Evolutionary conservation across 2,329 filamentous ascomycete genomes (phyloP), one percentile per base, ranked within the genome.

Genomic region (Akanthomyces uredinophilus): DNA sequence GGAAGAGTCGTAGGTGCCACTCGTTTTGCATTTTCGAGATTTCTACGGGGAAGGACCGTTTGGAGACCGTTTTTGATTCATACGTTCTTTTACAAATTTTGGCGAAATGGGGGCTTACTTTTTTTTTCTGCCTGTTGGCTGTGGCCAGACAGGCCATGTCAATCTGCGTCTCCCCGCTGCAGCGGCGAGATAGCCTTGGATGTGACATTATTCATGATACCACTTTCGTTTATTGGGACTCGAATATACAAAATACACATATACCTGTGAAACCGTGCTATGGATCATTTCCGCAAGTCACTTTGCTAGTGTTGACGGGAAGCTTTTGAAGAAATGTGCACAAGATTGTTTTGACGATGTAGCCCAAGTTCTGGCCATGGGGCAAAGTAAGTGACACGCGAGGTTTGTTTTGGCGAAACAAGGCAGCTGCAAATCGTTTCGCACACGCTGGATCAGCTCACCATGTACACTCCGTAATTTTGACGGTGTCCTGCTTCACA

Each of bases 11-110:
- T 3, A 35, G 24, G 16, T 22, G 20, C 47, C 20, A 57, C 44
- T 35, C 46, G 7, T 67, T 27, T 27, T 43, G 50, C 16, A 54
- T 3, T 39, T 39, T 39, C n/a, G 5, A 49, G 37, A 27, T 65
- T 65, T 70, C 64, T 67, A 22, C 7, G 72, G 71, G 66, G 71
- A 72, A 20, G 70, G 70, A 67, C 53, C 53, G 71, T 63, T 73
- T 72, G 71, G 64, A 54, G 70, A 67, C 54, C 58, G 64, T 65
- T 64, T 58, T 64, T 65, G 37, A n/a, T 37, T 10, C 4, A 60
- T 50, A 16, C 37, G n/a, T 5, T 60, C 56, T 22, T 52, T 58
- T 60, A 60, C 20, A 24, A 52, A 18, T 16, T 5, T 35, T 11
- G 49, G 39, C 47, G 49, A 53, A 60, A 37, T 20, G 5, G 37